Percentiles rank a stretch among this genome's conserved stretches.
Evolutionary conservation across 345 rosid genomes (phyloP).

Genomic region (Citrus unshiu): DNA sequence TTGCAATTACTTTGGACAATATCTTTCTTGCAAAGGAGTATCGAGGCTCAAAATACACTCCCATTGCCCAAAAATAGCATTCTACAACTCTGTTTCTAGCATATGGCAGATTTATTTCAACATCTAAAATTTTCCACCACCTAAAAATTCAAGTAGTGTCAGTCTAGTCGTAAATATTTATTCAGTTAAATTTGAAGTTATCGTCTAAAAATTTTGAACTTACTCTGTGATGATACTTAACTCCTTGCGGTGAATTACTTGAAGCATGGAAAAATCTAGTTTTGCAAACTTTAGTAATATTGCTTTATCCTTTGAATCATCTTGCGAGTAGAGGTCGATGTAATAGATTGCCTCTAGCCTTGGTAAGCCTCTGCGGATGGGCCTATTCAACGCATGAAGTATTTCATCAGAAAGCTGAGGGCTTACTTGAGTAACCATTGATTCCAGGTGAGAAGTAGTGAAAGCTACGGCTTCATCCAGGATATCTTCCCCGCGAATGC

Average conservation of each 20-base stretch:
- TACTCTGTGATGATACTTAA: not conserved
- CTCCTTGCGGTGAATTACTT: conserved; percentile 13
- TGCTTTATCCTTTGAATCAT: not conserved
- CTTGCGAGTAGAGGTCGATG: conserved; percentile 17
- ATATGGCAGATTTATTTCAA: not conserved
- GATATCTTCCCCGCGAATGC: conserved; percentile 14
- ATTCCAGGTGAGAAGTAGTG: conserved; percentile 1
- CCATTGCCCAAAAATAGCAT: not conserved
- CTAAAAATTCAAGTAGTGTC: not conserved
- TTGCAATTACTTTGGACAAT: not conserved
- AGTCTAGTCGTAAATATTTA: too few relatives aligned
- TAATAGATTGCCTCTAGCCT: conserved; percentile 18
- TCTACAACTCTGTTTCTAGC: not conserved
- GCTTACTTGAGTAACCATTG: not conserved
- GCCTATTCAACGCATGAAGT: not conserved
- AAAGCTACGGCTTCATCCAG: conserved; percentile 21
- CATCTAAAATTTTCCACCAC: conserved; percentile 23
- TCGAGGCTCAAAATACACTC: not conserved
- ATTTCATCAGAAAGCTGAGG: not conserved
- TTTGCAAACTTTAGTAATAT: conserved; percentile 19
- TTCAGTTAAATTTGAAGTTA: too few relatives aligned
- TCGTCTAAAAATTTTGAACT: not conserved
- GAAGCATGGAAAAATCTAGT: conserved; percentile 19
- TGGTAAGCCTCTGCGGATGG: conserved; percentile 11
- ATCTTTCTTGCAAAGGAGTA: not conserved